Percentiles rank a stretch among this genome's conserved stretches.
Evolutionary conservation across 176 grass and related monocot genomes (phyloP).

Genomic region (maize (Zea mays)): Zm-B73-REFERENCE-NAM-5.0 NC_050096.1:37983001-37983500

Average conservation of each 20-base stretch:
- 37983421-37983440: conserved; percentile 52
- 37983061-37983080: conserved; percentile 86
- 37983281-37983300: conserved; percentile 88
- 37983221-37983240: conserved; percentile 81
- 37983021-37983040: conserved; percentile 87
- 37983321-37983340: conserved; percentile 95
- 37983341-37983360: conserved; percentile 97
- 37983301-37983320: conserved; percentile 84
- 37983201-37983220: conserved; percentile 79
- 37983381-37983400: conserved; percentile 90
- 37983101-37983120: conserved; percentile 85
- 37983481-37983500: conserved; percentile 64
- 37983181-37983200: conserved; percentile 76
- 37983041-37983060: conserved; percentile 91
- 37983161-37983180: conserved; percentile 94
- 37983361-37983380: conserved; percentile 96
- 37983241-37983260: conserved; percentile 76
- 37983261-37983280: conserved; percentile 92
- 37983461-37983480: conserved; percentile 93
- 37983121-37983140: conserved; percentile 97
- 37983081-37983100: conserved; percentile 85
- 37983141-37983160: conserved; percentile 87
- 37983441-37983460: conserved; percentile 69
- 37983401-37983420: conserved; percentile 59
- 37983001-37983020: conserved; percentile 79